These are phyloP conservation scores for Leccinum subgranulosum DNA, from an alignment of 768 basidiomycete species.

Conservation along the genomic window DNA sequence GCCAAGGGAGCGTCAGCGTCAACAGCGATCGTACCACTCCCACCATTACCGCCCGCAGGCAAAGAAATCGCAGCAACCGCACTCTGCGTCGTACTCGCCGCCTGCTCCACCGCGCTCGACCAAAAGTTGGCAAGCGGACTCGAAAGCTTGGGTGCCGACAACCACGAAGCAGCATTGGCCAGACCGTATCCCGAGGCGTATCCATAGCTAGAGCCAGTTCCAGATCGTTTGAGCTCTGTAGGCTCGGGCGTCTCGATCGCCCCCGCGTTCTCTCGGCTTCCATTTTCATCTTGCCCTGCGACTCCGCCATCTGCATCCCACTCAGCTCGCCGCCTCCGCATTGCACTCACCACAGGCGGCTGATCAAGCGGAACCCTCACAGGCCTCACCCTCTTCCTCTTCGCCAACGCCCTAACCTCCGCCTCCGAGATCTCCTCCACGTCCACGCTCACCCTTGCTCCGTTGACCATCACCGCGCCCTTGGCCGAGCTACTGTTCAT, in stretches of 20 bases:
- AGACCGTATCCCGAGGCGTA: not conserved
- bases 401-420: constrained; percentile 79
- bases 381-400: constrained; percentile 85
- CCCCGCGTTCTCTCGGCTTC: constrained; percentile 15
- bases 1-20: constrained; percentile 46
- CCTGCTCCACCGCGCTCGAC: constrained; percentile 72
- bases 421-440: constrained; percentile 83
- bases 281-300: constrained; percentile 7
- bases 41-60: constrained; percentile 40
- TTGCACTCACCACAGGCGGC: constrained; percentile 74
- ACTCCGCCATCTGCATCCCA: constrained; percentile 56
- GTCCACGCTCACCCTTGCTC: constrained; percentile 79
- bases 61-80: constrained; percentile 71
- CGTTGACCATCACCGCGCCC: constrained; percentile 85
- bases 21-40: constrained; percentile 16
- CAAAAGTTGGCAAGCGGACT: constrained; percentile 72
- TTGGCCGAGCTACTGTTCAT: constrained; percentile 43
- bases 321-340: constrained; percentile 66
- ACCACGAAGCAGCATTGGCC: constrained; percentile 38
- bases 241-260: constrained; percentile 22
- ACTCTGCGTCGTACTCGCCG: constrained; percentile 68
- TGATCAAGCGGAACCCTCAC: constrained; percentile 89
- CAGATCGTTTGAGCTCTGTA: constrained; percentile 11
- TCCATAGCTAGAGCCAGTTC: not conserved
- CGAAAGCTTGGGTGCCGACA: constrained; percentile 61